Evolutionary conservation across 2,329 filamentous ascomycete species (phyloP).

Genomic region (Niveomyces coronatus): DNA sequence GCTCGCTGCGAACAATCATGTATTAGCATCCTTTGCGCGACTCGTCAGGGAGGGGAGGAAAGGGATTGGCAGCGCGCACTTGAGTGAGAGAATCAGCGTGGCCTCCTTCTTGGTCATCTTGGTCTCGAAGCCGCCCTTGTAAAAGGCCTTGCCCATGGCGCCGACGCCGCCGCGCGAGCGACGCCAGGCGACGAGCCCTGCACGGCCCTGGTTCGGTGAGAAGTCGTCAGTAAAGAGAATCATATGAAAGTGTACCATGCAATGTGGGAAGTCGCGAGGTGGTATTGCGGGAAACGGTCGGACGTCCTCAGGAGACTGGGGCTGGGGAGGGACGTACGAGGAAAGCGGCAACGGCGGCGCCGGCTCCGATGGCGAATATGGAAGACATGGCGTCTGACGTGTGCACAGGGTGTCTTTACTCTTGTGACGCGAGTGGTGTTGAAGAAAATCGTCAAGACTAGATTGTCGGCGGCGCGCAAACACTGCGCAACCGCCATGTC

Average conservation of each 20-base stretch:
- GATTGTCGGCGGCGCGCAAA: too few species aligned
- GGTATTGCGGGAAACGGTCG: background rate
- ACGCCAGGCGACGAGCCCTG: conserved; percentile 80
- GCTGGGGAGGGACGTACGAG: conserved; percentile 26
- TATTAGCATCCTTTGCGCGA: background rate
- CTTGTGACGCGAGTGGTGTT: too few species aligned
- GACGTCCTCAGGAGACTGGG: background rate
- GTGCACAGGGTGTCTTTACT: too few species aligned
- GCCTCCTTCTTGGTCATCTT: conserved; percentile 93
- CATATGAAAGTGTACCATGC: conserved; percentile 11
- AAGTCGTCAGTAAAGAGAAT: background rate
- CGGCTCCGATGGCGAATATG: conserved; percentile 35
- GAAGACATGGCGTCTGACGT: conserved; percentile 36
- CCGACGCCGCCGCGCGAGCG: conserved; percentile 69
- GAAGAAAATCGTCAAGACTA: too few species aligned
- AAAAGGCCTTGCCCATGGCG: conserved; percentile 81
- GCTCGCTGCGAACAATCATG: conserved; percentile 52
- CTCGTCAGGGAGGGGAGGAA: background rate
- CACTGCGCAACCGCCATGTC: too few species aligned
- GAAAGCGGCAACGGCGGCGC: conserved; percentile 41
- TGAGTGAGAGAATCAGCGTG: conserved; percentile 78
- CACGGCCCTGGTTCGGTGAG: conserved; percentile 72
- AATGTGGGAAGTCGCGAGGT: background rate
- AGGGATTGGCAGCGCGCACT: conserved; percentile 41
- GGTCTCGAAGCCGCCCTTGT: conserved; percentile 96